Conservation (phyloP, 2,329 filamentous ascomycete genomes). For the Triangularia verruculosa region DNA sequence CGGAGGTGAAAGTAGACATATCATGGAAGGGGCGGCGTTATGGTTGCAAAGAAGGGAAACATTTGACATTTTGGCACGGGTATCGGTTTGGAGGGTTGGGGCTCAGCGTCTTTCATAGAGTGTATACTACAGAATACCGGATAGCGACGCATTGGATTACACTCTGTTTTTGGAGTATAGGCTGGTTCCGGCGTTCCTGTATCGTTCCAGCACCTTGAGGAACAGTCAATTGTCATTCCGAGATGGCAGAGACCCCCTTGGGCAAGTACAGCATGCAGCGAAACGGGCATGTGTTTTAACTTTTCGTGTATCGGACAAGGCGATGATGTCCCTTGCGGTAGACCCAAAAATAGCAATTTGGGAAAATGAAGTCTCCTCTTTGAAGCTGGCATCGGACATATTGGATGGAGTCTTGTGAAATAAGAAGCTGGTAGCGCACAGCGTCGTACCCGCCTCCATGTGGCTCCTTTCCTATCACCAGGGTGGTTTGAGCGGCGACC, state of each 20-base stretch:
- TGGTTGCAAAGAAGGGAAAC: neutral
- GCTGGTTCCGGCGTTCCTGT: no score
- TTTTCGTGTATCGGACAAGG: neutral
- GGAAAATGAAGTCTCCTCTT: neutral
- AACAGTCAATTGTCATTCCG: no score
- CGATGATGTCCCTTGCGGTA: neutral
- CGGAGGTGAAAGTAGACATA: slow-evolving; percentile 10
- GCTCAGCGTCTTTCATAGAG: neutral
- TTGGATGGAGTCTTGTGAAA: neutral
- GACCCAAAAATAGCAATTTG: neutral
- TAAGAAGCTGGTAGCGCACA: slow-evolving; percentile 5
- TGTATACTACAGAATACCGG: no score
- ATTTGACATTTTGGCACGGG: neutral
- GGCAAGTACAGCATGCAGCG: no score
- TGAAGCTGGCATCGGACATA: neutral
- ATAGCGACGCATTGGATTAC: no score
- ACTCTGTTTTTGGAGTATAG: no score
- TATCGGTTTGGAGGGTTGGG: no score
- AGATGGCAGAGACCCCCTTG: no score
- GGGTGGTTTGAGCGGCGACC: neutral
- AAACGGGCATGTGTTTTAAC: neutral
- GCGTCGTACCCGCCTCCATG: neutral
- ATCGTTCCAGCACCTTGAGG: no score
- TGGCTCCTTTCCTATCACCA: slow-evolving; percentile 1
- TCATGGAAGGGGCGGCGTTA: neutral